Percentiles rank a stretch among this genome's conserved stretches.
Conservation (phyloP, 805 yeast species). For the Nakazawaea wyomingensis region DNA sequence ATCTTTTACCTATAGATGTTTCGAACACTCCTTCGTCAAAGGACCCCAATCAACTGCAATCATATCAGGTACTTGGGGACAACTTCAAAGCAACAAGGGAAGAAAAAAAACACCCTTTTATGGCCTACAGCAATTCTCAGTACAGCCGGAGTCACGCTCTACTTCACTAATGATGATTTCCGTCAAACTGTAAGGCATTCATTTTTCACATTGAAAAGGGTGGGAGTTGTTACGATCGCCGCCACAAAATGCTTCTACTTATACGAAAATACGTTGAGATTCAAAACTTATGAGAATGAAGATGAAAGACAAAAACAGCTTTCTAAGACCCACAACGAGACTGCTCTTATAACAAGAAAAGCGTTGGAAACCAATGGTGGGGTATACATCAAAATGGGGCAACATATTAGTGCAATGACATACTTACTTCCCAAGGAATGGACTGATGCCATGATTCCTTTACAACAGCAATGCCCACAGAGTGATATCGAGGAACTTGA, state of each 20-base stretch:
- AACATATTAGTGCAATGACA: conserved; percentile 88
- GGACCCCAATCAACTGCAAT: neutral
- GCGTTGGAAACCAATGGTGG: conserved; percentile 90
- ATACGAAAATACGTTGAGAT: conserved; percentile 54
- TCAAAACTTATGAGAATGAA: conserved; percentile 32
- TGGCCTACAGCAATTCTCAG: neutral
- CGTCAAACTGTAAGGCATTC: conserved; percentile 30
- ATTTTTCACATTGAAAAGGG: conserved; percentile 39
- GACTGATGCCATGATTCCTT: conserved; percentile 91
- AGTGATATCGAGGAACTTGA: conserved; percentile 67
- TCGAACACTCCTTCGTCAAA: neutral
- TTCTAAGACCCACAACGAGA: conserved; percentile 60
- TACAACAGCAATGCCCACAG: conserved; percentile 86
- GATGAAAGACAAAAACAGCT: conserved; percentile 51
- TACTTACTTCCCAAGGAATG: conserved; percentile 88
- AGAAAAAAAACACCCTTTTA: neutral
- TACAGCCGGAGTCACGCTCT: conserved; percentile 17
- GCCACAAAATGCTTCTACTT: conserved; percentile 66
- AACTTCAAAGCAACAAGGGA: neutral
- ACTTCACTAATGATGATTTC: conserved; percentile 32
- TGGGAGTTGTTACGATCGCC: conserved; percentile 62
- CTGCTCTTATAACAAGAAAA: conserved; percentile 72
- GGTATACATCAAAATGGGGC: conserved; percentile 89
- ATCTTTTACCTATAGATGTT: too few species aligned
- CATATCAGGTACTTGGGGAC: neutral